Evolutionary conservation across 2,329 filamentous ascomycete species (phyloP).

Genomic region (Phaeosphaeriaceae sp.): DNA sequence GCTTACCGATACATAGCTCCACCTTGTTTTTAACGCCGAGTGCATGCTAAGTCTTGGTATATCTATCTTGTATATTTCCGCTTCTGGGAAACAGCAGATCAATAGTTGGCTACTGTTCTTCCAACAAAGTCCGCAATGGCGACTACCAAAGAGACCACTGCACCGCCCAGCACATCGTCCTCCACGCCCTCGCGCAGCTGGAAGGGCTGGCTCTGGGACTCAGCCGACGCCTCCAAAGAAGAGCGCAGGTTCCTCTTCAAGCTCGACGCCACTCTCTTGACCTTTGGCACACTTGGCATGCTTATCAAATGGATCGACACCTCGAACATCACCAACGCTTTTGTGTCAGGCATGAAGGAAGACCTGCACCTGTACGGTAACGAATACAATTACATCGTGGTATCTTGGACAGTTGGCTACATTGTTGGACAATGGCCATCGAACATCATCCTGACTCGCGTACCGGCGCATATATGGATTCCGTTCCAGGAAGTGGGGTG

Average conservation of each 20-base stretch:
- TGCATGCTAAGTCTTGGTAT: neutral
- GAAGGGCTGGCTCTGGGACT: slow-evolving; percentile 31
- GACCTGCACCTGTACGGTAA: slow-evolving; percentile 30
- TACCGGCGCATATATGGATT: slow-evolving; percentile 17
- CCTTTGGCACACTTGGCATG: slow-evolving; percentile 53
- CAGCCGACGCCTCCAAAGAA: slow-evolving; percentile 24
- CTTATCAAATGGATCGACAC: slow-evolving; percentile 34
- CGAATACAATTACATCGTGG: slow-evolving; percentile 54
- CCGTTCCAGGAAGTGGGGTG: slow-evolving; percentile 12
- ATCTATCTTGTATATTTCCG: neutral
- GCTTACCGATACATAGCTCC: neutral
- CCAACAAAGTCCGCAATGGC: neutral
- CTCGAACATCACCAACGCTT: slow-evolving; percentile 33
- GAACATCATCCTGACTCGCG: slow-evolving; percentile 31
- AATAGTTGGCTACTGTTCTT: no score
- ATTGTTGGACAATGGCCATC: slow-evolving; percentile 45
- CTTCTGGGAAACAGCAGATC: no score
- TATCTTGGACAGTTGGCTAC: slow-evolving; percentile 68
- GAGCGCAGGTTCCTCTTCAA: slow-evolving; percentile 34
- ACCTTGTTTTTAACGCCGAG: neutral
- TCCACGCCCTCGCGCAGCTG: slow-evolving; percentile 8
- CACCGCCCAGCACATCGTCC: no score
- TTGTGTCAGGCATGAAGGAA: slow-evolving; percentile 38
- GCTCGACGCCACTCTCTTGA: slow-evolving; percentile 52
- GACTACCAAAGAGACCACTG: neutral